Base-by-base conservation (phyloP, 2,329 filamentous ascomycete species). In the Aspergillus oerlinghausenensis region DNA sequence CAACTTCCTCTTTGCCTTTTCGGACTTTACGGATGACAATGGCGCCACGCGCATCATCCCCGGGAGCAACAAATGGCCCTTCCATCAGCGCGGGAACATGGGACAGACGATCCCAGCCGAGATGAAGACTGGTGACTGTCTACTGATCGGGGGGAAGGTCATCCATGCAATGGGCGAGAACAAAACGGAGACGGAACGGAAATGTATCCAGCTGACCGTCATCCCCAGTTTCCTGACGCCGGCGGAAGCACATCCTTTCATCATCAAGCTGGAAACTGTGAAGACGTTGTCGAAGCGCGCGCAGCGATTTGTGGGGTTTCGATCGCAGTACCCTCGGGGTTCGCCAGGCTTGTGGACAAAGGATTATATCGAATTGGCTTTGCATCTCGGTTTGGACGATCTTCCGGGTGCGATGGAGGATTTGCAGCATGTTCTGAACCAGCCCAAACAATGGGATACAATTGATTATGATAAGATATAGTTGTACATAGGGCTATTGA, bases 1-100 rank as follows among this genome's bases (percentile, higher is more conserved):
- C 35, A 59, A 59, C 35, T 59, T 59, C 23, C 38, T 59, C 42
- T 43, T 55, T 35, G 54, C 56, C 11, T 19, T 55, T 6, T 52
- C 43, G 2, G 26, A 35, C n/a, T 61, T 61, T 52, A 61, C 59
- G 2, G 61, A 54, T 2, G 61, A 57, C 8, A 60, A 60, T 35
- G 61, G 59, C 26, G 59, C 59, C 1, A 63, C 59, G 10, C 43
- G 61, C 1, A 38, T 60, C 25, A 56, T 63, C 43, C 61, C 59
- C 11, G 57, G 59, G 1, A 54, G 50, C 38, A 23, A 63, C 49
- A 49, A 43, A 11, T 63, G 61, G 61, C 25, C 32, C 7, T 32
- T 50, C 4, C 11, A 32, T n/a, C 25, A 48, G 3, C 25, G 17
- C 14, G 51, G 43, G 25, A 26, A 45, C 21, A 21, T 26, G 8